Percentiles rank a stretch among this genome's conserved stretches.
phyloP scores from a whole-genome alignment of 176 grass and related monocot genomes.

The Cenchrus fungigraminus region DNA sequence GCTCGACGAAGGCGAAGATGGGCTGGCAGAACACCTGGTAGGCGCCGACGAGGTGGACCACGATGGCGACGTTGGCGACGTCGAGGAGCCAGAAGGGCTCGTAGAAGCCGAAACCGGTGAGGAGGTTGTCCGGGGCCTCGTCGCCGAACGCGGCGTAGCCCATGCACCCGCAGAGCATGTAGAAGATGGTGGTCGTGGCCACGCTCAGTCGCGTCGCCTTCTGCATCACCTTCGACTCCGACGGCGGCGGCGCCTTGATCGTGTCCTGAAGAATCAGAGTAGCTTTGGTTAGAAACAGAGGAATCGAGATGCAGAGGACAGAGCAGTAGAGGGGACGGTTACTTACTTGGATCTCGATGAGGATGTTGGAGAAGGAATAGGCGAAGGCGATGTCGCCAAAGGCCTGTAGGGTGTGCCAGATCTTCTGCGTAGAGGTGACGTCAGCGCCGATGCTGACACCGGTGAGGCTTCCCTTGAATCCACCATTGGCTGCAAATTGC shows the following conservation, averaged over 20 bases:
- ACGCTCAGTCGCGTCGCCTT: slow-evolving; percentile 50
- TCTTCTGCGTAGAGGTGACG: slow-evolving; percentile 33
- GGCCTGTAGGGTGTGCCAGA: slow-evolving; percentile 41
- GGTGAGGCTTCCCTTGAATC: slow-evolving; percentile 40
- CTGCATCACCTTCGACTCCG: slow-evolving; percentile 64
- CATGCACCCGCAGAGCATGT: slow-evolving; percentile 68
- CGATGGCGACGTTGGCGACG: slow-evolving; percentile 63
- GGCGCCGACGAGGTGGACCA: slow-evolving; percentile 62
- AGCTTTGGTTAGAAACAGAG: background rate
- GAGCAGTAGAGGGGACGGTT: background rate
- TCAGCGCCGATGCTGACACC: slow-evolving; percentile 40
- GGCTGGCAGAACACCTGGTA: slow-evolving; percentile 67
- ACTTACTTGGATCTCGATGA: slow-evolving; percentile 52
- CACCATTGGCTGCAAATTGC: slow-evolving; percentile 23
- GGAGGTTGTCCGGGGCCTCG: slow-evolving; percentile 52
- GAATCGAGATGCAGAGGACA: background rate
- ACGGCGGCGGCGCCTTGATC: slow-evolving; percentile 53
- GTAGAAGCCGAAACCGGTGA: slow-evolving; percentile 62
- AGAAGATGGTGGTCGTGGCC: slow-evolving; percentile 43
- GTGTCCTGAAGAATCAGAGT: slow-evolving; percentile 41
- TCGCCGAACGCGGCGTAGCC: slow-evolving; percentile 61
- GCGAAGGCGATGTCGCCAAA: slow-evolving; percentile 63
- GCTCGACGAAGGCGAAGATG: slow-evolving; percentile 72
- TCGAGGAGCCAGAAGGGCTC: slow-evolving; percentile 67
- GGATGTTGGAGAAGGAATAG: slow-evolving; percentile 52